Percentiles rank a stretch among this genome's conserved stretches.
These are phyloP conservation scores for Ceriops decandra DNA, from an alignment of 345 rosid species.

Conservation along the genomic window DNA sequence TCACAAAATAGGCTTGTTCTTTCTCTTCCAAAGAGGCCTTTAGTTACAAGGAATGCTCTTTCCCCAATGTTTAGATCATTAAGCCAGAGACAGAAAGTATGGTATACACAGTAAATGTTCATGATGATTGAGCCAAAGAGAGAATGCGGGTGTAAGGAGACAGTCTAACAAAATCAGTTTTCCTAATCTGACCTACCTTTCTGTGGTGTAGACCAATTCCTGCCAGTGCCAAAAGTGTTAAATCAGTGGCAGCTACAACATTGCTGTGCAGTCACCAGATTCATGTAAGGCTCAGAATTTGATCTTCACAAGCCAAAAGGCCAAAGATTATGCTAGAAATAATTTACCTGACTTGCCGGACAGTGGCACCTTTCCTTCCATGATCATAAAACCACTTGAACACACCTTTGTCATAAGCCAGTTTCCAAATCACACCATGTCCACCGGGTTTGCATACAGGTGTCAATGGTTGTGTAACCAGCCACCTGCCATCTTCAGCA, in stretches of 20 bases:
- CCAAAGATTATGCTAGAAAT: slow-evolving; percentile 10
- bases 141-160: not conserved
- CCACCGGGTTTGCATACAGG: slow-evolving; percentile 97
- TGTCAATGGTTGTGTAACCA: slow-evolving; percentile 60
- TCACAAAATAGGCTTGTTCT: not conserved
- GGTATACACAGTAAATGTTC: not conserved
- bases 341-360: slow-evolving; percentile 91
- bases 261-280: slow-evolving; percentile 54
- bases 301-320: not conserved
- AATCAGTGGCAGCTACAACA: slow-evolving; percentile 88
- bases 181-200: slow-evolving; percentile 47
- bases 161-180: not conserved
- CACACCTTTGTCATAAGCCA: slow-evolving; percentile 84
- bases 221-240: slow-evolving; percentile 84
- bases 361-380: slow-evolving; percentile 86
- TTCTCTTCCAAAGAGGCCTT: not conserved
- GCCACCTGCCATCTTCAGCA: slow-evolving; percentile 85
- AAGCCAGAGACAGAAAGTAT: not conserved
- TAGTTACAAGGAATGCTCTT: not conserved
- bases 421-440: slow-evolving; percentile 97
- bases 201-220: slow-evolving; percentile 74
- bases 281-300: slow-evolving; percentile 13
- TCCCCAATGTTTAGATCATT: not conserved
- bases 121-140: not conserved
- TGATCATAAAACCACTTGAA: slow-evolving; percentile 77